Conservation (phyloP, 371 early-diverging fungal genomes). For the Mortierella sp. region DNA sequence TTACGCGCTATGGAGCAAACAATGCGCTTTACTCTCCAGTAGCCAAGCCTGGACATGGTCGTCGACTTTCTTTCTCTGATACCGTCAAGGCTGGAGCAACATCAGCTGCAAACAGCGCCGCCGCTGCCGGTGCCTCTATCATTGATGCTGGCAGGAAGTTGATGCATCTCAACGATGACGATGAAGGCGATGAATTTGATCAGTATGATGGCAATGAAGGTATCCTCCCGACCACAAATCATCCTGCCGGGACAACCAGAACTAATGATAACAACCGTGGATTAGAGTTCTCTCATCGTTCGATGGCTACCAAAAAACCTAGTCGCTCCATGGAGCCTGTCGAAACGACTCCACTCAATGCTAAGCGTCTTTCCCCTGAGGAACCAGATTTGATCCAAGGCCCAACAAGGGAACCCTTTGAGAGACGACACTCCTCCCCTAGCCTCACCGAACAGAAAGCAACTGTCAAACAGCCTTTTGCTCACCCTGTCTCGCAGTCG, state of each 20-base stretch:
- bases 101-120: slow-evolving; percentile 17
- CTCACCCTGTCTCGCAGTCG: too few species aligned
- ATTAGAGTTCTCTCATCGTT: neutral
- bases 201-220: neutral
- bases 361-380: neutral
- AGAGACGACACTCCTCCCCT: neutral
- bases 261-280: neutral
- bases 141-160: slow-evolving; percentile 37
- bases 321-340: neutral
- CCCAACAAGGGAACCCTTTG: neutral
- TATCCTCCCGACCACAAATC: neutral
- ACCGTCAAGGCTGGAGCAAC: slow-evolving; percentile 21
- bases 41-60: slow-evolving; percentile 3
- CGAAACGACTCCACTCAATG: too few species aligned
- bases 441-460: neutral
- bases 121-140: slow-evolving; percentile 31
- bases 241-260: neutral
- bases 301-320: neutral
- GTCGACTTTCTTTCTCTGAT: slow-evolving; percentile 1
- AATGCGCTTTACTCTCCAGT: neutral
- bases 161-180: slow-evolving; percentile 6
- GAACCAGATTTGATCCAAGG: neutral
- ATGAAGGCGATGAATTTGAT: slow-evolving; percentile 7
- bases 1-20: slow-evolving; percentile 15
- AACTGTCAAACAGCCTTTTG: neutral